Conservation (phyloP, 495 filamentous ascomycete genomes). For the Hypoxylon lienhwacheense region DNA sequence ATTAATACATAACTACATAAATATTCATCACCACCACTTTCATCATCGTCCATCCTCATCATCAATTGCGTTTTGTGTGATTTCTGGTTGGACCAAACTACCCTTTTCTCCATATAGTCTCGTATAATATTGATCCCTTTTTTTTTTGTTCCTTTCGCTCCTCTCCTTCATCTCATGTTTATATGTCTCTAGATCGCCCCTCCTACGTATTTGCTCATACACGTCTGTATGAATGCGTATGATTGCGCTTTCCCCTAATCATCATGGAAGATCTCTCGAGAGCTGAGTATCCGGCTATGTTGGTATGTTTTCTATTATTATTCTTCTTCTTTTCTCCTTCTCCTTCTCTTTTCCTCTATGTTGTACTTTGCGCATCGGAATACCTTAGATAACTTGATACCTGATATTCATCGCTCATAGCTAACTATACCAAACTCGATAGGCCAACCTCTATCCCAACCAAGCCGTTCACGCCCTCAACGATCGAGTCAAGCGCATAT, state of each 20-base stretch:
- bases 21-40: slow-evolving; percentile 19
- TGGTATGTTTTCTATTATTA: slow-evolving; percentile 63
- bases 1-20: slow-evolving; percentile 9
- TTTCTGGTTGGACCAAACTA: slow-evolving; percentile 4
- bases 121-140: slow-evolving; percentile 4
- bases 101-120: slow-evolving; percentile 30
- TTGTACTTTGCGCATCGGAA: slow-evolving; percentile 10
- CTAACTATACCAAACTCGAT: slow-evolving; percentile 18
- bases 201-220: slow-evolving; percentile 23
- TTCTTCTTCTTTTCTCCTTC: neutral
- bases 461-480: slow-evolving; percentile 83
- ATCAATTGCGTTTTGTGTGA: slow-evolving; percentile 26
- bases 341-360: neutral
- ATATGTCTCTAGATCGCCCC: slow-evolving; percentile 38
- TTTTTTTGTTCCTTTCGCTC: slow-evolving; percentile 23
- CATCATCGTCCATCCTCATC: slow-evolving; percentile 13
- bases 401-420: too few species aligned
- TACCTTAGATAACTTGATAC: slow-evolving; percentile 13
- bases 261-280: slow-evolving; percentile 74
- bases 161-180: slow-evolving; percentile 33
- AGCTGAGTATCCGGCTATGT: slow-evolving; percentile 91
- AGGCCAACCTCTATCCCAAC: slow-evolving; percentile 81
- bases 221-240: slow-evolving; percentile 30
- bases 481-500: slow-evolving; percentile 86
- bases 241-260: slow-evolving; percentile 49